Percentiles rank a stretch among this genome's conserved stretches.
These are phyloP conservation scores for Lecanosticta acicola DNA, from an alignment of 2,329 filamentous ascomycete genomes.

Conservation along the genomic window DNA sequence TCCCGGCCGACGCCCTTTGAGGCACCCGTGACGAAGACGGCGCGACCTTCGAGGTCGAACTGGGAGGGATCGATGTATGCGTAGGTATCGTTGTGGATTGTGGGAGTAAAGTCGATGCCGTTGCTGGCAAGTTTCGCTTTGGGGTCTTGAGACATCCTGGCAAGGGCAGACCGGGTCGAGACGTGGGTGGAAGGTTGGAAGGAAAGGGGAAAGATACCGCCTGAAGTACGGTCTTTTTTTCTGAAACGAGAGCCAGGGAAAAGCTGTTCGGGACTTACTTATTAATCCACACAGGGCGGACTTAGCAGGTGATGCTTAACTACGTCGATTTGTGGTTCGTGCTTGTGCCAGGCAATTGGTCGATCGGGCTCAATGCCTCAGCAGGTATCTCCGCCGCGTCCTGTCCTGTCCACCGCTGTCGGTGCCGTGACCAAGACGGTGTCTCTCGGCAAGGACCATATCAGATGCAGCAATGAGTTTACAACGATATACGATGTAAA, in stretches of 20 bases:
- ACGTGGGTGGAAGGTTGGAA: no score
- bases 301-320: not conserved
- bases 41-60: slow-evolving; percentile 34
- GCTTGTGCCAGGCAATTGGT: no score
- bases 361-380: not conserved
- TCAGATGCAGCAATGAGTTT: no score
- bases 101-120: slow-evolving; percentile 24
- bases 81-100: slow-evolving; percentile 43
- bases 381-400: not conserved
- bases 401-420: no score
- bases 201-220: no score
- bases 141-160: slow-evolving; percentile 7
- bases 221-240: no score
- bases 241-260: not conserved
- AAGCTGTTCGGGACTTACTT: not conserved
- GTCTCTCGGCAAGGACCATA: no score
- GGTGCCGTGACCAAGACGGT: no score
- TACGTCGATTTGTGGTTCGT: no score
- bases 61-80: slow-evolving; percentile 39
- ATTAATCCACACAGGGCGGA: not conserved
- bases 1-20: slow-evolving; percentile 40
- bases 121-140: not conserved
- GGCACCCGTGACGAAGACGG: slow-evolving; percentile 50
- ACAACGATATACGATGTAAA: no score
- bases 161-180: no score